A percentile compares a stretch with the other conserved stretches of the same genome.
Evolutionary conservation across 768 basidiomycete species (phyloP).

Genomic region (Termitomyces heimii): DNA sequence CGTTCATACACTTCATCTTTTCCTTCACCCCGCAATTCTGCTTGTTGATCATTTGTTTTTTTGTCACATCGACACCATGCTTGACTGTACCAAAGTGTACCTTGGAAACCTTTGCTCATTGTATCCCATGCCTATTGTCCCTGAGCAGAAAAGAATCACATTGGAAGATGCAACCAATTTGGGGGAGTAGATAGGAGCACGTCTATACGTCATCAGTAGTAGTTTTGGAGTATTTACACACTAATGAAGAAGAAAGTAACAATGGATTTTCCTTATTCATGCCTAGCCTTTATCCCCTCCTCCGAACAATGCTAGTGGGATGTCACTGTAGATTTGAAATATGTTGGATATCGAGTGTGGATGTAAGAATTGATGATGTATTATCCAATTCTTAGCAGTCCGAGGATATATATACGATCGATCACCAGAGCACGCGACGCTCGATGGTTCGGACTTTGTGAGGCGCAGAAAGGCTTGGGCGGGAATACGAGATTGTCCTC

Average conservation of each 20-base stretch:
- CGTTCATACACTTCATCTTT: background rate
- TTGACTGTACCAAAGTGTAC: background rate
- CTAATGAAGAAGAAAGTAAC: background rate
- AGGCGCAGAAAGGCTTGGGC: constrained; percentile 27
- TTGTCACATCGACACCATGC: background rate
- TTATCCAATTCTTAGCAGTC: background rate
- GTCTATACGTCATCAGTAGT: background rate
- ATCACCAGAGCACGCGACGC: constrained; percentile 72
- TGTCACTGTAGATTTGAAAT: background rate
- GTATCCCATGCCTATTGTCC: background rate
- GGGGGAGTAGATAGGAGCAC: background rate
- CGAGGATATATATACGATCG: background rate
- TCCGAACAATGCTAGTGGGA: background rate
- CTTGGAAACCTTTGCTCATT: background rate
- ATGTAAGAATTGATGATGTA: background rate
- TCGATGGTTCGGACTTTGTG: constrained; percentile 53
- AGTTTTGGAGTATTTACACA: background rate
- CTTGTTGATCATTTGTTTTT: background rate
- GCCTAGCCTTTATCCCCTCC: background rate
- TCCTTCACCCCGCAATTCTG: background rate
- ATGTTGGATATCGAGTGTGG: background rate
- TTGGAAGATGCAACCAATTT: background rate
- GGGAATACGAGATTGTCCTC: constrained; percentile 62
- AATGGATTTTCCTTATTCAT: background rate
- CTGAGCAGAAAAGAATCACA: background rate